These are phyloP conservation scores for Colletotrichum sp. DNA, from an alignment of 2,329 filamentous ascomycete species.

Conservation along the genomic window DNA sequence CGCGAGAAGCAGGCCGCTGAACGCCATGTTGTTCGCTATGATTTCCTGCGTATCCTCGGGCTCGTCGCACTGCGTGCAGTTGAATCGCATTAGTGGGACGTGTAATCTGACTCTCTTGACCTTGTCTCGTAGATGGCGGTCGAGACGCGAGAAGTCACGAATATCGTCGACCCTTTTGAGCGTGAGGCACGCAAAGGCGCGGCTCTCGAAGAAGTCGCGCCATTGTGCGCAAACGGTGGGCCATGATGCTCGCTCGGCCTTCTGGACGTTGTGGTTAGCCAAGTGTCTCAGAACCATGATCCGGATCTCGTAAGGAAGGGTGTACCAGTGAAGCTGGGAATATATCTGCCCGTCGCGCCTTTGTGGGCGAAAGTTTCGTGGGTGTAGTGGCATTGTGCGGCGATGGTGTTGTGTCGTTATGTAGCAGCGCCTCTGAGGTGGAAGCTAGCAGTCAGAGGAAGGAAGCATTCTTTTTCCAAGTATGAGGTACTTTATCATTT, in stretches of 20 bases:
- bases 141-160: neutral
- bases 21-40: neutral
- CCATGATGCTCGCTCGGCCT: neutral
- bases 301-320: neutral
- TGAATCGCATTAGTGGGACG: rapidly evolving
- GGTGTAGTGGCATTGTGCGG: neutral
- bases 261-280: neutral
- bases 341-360: neutral
- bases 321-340: neutral
- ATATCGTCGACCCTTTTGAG: neutral
- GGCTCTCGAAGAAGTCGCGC: neutral
- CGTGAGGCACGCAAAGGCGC: neutral
- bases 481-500: neutral
- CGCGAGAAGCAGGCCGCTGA: rapidly evolving
- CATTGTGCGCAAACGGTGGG: neutral
- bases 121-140: neutral
- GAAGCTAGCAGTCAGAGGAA: neutral
- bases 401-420: neutral
- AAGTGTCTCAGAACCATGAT: neutral
- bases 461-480: neutral
- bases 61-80: neutral
- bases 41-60: neutral
- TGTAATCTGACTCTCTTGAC: neutral
- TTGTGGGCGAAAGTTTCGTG: neutral
- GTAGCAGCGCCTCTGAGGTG: neutral